Percentiles rank a stretch among this genome's conserved stretches.
phyloP scores from a whole-genome alignment of 192 early-diverging fungal genomes.

The Coemansia sp. region DNA sequence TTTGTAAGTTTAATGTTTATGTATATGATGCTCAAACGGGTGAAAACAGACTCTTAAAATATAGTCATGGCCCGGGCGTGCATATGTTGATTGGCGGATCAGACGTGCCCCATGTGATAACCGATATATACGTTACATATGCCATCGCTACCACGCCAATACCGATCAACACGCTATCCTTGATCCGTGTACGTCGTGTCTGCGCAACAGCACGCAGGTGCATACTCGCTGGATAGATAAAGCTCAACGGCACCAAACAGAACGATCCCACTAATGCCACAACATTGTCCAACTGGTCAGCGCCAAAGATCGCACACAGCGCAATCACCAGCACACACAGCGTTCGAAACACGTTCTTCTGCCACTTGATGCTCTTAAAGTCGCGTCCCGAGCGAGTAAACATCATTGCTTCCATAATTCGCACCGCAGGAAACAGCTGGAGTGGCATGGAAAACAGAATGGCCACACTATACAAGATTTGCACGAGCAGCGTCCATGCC shows the following conservation, averaged over 20 bases:
- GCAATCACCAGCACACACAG: conserved; percentile 65
- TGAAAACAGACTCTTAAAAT: too few species aligned
- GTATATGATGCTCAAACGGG: neutral
- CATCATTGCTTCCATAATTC: conserved; percentile 85
- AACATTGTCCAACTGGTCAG: conserved; percentile 78
- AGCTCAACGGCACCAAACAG: conserved; percentile 73
- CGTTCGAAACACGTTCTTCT: conserved; percentile 80
- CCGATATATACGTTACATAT: conserved; percentile 70
- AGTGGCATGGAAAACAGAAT: conserved; percentile 95
- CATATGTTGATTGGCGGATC: conserved; percentile 39
- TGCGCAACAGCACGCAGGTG: conserved; percentile 69
- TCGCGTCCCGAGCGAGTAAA: conserved; percentile 82
- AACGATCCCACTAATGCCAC: conserved; percentile 84
- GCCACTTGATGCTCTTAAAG: conserved; percentile 77
- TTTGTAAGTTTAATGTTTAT: neutral
- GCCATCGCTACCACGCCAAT: conserved; percentile 77
- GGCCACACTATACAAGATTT: conserved; percentile 86
- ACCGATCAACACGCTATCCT: conserved; percentile 62
- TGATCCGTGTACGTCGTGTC: conserved; percentile 47
- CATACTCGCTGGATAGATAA: conserved; percentile 89
- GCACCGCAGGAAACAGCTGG: conserved; percentile 89
- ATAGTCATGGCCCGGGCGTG: neutral
- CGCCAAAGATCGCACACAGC: conserved; percentile 74
- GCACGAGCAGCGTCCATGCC: conserved; percentile 69
- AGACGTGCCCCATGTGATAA: conserved; percentile 42